Evolutionary conservation across 352 stramenopile species (phyloP), one percentile per base, ranked within the genome.

Genomic region (Phytopythium delawarense): DNA sequence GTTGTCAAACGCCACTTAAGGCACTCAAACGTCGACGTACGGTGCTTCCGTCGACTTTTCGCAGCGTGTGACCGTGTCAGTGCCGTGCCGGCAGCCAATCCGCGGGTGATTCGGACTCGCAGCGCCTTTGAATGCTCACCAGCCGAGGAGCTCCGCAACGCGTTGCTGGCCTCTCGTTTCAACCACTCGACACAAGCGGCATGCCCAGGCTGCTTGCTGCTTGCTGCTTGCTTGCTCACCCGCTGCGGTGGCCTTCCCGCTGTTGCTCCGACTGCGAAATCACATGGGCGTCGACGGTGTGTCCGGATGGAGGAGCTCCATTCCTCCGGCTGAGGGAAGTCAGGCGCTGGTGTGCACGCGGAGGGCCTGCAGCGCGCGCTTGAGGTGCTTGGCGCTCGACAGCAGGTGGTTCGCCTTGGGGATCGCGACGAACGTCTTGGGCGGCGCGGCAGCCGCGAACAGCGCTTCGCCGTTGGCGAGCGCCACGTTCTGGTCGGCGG

Each of bases 351-450:
- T 57, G 57, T 79, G 70, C 13, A 75, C 58, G 58, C 65, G 49
- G 21, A 92, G 84, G 49, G 72, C 81, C 50, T 71, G 64, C 50
- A 89, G 46, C 15, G 77, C 79, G 61, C 78, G 81, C 67, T 92
- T 92, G 30, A 91, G 65, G 52, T 90, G 84, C 59, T 87, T 89
- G 1, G 79, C 79, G 65, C 88, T 90, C 45, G 78, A 79, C 46
- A 92, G 69, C 72, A 92, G 45, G 73, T 92, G 84, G 69, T 91
- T 92, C n/a, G 73, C 84, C 30, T 72, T 77, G 7, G 76, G 57
- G 42, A 92, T 84, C 12, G 52, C 52, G 35, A 91, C 25, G 30
- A 87, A 85, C 8, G 60, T 66, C 67, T 89, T 89, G 12, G 81
- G 83, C 56, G 84, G 67, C 1, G 66, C 69, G n/a, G 84, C 79